Conservation (phyloP, 1,284 basidiomycete species). For the Taiwanofungus camphoratus region DNA sequence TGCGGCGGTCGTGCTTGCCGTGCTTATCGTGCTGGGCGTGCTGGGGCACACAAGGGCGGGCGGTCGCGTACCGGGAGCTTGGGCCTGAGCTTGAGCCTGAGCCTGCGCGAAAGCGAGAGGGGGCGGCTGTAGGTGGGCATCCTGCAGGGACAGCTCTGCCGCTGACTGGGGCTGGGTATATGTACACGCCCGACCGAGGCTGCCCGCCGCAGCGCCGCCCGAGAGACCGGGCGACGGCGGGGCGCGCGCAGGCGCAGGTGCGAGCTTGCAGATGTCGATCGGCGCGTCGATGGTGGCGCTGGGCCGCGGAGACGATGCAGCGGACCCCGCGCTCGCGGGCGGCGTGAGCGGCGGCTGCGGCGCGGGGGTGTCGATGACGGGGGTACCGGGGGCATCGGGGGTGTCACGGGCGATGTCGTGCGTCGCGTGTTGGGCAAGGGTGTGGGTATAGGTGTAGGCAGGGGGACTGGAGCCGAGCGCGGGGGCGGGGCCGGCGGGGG, state of each 20-base stretch:
- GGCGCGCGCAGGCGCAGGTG: constrained; percentile 2
- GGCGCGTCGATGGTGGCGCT: constrained; percentile 13
- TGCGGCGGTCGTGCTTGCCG: not conserved
- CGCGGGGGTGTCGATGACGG: too few relatives aligned
- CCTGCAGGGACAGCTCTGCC: constrained; percentile 12
- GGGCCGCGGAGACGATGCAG: not conserved
- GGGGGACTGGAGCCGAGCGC: too few relatives aligned
- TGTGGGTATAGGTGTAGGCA: too few relatives aligned
- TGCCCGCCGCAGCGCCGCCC: not conserved
- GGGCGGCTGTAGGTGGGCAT: constrained; percentile 11
- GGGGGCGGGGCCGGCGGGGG: too few relatives aligned
- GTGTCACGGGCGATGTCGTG: too few relatives aligned
- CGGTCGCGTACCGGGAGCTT: not conserved
- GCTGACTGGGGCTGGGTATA: not conserved
- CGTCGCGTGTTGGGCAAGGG: too few relatives aligned
- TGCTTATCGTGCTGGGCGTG: not conserved
- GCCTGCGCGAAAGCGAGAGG: not conserved
- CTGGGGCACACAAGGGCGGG: not conserved
- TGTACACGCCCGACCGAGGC: not conserved
- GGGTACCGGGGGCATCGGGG: too few relatives aligned
- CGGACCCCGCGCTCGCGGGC: not conserved
- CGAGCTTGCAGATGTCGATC: constrained; percentile 18
- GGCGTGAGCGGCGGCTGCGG: not conserved
- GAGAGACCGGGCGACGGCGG: not conserved
- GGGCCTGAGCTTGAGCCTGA: not conserved